A percentile compares a stretch with the other conserved stretches of the same genome.
These are phyloP conservation scores for Rosa rugosa DNA, from an alignment of 306 rosid species.

Conservation along the genomic window DNA sequence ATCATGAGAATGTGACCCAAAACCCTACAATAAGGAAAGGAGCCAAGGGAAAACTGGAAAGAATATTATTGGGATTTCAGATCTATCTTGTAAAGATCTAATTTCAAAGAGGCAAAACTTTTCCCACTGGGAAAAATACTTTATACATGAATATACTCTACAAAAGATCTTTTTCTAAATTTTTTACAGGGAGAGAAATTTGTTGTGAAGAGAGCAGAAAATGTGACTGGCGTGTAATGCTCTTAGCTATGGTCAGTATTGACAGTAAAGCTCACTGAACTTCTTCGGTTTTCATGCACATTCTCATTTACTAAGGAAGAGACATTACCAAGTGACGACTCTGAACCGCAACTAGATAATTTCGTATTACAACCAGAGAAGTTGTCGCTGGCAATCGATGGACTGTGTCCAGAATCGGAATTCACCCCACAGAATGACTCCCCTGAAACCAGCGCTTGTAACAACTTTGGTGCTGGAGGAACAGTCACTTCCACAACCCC, in stretches of 20 bases:
- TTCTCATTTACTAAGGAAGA: constrained; percentile 43
- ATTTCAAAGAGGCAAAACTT: constrained; percentile 6
- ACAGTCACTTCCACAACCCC: constrained; percentile 59
- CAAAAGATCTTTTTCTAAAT: constrained; percentile 1
- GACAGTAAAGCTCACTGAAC: constrained; percentile 18
- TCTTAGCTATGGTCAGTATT: constrained; percentile 22
- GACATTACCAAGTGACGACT: constrained; percentile 44
- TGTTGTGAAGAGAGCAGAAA: not conserved
- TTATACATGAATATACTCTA: constrained; percentile 3
- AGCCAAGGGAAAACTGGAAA: not conserved
- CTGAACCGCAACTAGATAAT: constrained; percentile 52
- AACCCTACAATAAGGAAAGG: constrained; percentile 7
- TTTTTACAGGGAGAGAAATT: constrained; percentile 4
- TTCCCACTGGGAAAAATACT: not conserved
- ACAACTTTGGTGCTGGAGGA: constrained; percentile 75
- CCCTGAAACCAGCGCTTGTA: constrained; percentile 77
- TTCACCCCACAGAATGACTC: constrained; percentile 66
- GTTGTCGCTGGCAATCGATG: constrained; percentile 33
- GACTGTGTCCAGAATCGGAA: constrained; percentile 39
- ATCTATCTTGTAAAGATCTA: not conserved
- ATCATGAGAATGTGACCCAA: constrained; percentile 13
- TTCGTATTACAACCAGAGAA: constrained; percentile 41
- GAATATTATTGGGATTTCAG: not conserved
- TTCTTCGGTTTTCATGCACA: constrained; percentile 34
- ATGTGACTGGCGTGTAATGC: constrained; percentile 24